Evolutionary conservation across 371 early-diverging fungal genomes (phyloP).

Genomic region (Rhizopus arrhizus): DNA sequence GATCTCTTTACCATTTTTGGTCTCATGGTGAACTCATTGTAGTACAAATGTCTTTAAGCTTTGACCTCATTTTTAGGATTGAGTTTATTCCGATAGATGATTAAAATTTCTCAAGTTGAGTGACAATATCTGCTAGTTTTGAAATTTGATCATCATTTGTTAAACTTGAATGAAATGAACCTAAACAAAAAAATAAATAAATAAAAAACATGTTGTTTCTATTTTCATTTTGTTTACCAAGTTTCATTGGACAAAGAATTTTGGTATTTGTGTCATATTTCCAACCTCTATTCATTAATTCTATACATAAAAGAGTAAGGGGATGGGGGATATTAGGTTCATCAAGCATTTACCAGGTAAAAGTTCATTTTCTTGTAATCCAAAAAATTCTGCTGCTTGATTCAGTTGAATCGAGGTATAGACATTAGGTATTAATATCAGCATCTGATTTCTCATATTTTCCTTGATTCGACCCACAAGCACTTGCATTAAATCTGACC

Average conservation of each 20-base stretch:
- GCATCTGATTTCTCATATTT: conserved; percentile 18
- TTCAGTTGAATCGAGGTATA: conserved; percentile 29
- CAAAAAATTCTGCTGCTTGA: conserved; percentile 32
- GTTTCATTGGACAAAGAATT: conserved; percentile 21
- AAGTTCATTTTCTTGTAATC: conserved; percentile 23
- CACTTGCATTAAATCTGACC: conserved; percentile 28
- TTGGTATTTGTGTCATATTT: conserved; percentile 11
- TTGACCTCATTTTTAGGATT: neutral
- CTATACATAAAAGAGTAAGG: neutral
- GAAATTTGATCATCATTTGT: conserved; percentile 10
- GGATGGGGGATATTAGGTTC: neutral
- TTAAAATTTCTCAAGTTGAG: conserved; percentile 27
- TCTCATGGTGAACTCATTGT: conserved; percentile 2
- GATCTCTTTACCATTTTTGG: neutral
- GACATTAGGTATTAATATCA: conserved; percentile 22
- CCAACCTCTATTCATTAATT: conserved; percentile 21
- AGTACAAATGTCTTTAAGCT: neutral
- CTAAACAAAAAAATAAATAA: conserved; percentile 2
- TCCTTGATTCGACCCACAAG: conserved; percentile 19
- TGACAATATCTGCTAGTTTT: conserved; percentile 27
- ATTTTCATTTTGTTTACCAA: conserved; percentile 12
- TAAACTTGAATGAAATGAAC: neutral
- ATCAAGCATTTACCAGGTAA: conserved; percentile 24
- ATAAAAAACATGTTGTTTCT: neutral
- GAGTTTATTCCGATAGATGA: neutral